Conservation (phyloP, 495 filamentous ascomycete genomes). For the Penicillium antarcticum region DNA sequence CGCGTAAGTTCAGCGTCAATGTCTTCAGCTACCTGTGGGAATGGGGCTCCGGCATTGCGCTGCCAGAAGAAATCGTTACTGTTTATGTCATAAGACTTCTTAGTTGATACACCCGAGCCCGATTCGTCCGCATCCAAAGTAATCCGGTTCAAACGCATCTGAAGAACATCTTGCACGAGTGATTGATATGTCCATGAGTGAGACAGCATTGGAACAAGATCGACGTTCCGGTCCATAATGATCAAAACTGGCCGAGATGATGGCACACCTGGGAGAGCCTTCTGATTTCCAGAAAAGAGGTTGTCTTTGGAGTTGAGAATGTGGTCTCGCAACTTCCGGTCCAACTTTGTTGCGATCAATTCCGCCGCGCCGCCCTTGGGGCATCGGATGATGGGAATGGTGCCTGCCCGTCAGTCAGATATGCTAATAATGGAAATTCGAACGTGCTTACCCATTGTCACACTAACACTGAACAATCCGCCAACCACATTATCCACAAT, state of each 20-base stretch:
- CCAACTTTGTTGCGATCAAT: slow-evolving; percentile 88
- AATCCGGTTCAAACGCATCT: slow-evolving; percentile 94
- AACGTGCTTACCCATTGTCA: slow-evolving; percentile 79
- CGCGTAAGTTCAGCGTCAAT: slow-evolving; percentile 88
- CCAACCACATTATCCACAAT: slow-evolving; percentile 89
- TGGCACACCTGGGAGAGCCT: slow-evolving; percentile 54
- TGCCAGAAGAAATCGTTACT: slow-evolving; percentile 97
- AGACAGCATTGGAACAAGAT: slow-evolving; percentile 96
- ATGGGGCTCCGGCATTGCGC: slow-evolving; percentile 87
- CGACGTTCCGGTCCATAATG: slow-evolving; percentile 90
- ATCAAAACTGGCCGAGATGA: slow-evolving; percentile 79
- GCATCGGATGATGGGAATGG: slow-evolving; percentile 91
- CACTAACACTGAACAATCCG: slow-evolving; percentile 92
- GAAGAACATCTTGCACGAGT: slow-evolving; percentile 88
- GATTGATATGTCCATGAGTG: slow-evolving; percentile 99
- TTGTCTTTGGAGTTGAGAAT: slow-evolving; percentile 97
- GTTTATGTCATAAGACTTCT: slow-evolving; percentile 85
- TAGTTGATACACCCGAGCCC: slow-evolving; percentile 67
- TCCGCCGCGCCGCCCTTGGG: slow-evolving; percentile 91
- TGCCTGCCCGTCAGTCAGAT: slow-evolving; percentile 42
- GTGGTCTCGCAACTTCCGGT: slow-evolving; percentile 94
- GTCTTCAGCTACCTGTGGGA: slow-evolving; percentile 95
- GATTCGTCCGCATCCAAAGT: slow-evolving; percentile 82
- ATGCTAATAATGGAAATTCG: neutral
- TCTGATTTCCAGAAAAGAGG: slow-evolving; percentile 65